Base-by-base conservation (phyloP, 2,329 filamentous ascomycete species). In the Pseudogymnoascus sp. region DNA sequence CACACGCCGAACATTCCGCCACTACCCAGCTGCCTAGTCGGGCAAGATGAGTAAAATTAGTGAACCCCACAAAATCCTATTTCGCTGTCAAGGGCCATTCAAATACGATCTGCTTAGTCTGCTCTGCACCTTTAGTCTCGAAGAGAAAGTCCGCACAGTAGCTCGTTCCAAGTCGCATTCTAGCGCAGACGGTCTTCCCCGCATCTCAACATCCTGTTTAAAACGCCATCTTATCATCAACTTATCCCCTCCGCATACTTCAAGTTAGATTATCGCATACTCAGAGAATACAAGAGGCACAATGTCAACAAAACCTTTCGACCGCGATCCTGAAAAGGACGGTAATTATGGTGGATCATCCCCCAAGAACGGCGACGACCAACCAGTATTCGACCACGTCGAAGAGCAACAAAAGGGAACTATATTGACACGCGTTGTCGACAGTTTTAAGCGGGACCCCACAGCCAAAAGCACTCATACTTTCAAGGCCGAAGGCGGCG, bases 391-490 rank as follows among this genome's bases (percentile, higher is more conserved):
- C 11, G 4, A 7, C 21, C 11, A 26, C 42, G 18, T 14, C 7
- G 42, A 47, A 26, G 42, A 47, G 11, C 21, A 47, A 47, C 42
- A 47, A 47, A 47, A 26, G 21, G 42, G 42, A 14, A 21, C 42
- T 26, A 26, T 47, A 6, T 14, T 47, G 14, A 66, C 60, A 2
- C 63, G 69, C 5, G 67, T 72, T 16, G 61, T 71, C 36, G 69
- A 71, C 45, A 71, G 70, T 42, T 73, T 73, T 64, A 68, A 67
- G 21, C 64, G 71, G 6, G 71, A 72, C 64, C 70, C 71, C 1
- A 69, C 71, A 62, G 87, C 84, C 60, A 81, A 74, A 63, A 76
- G 80, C 59, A 64, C 77, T 72, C 40, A 77, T 76, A 66, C 64
- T 23, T 26, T 16, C 29, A 61, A 63, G 40, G 31, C 21, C 11